Evolutionary conservation across 352 stramenopile species (phyloP).

Genomic region (Pythium chondricola): DNA sequence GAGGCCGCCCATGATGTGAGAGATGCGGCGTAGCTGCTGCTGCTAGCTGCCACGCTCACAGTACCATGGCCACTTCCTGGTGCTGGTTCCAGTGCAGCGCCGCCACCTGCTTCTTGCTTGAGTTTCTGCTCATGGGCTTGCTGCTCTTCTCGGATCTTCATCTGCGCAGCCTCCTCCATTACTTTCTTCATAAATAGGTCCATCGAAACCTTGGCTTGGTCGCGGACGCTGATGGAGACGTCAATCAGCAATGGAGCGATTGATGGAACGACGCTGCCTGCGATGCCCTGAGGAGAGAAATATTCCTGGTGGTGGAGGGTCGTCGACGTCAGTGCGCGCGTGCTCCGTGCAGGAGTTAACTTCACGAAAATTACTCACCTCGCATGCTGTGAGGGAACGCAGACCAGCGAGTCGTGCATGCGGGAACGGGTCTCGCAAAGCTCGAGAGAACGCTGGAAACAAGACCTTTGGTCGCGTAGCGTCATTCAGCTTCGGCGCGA

Average conservation of each 20-base stretch:
- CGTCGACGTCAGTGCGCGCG: background rate
- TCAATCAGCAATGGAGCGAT: constrained; percentile 77
- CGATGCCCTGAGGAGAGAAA: constrained; percentile 68
- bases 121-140: constrained; percentile 58
- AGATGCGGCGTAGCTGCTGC: constrained; percentile 45
- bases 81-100: constrained; percentile 9
- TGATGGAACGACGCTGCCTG: constrained; percentile 63
- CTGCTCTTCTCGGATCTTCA: constrained; percentile 71
- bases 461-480: constrained; percentile 84
- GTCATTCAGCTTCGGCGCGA: constrained; percentile 83
- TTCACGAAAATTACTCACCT: constrained; percentile 33
- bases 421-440: constrained; percentile 83
- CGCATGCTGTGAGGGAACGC: constrained; percentile 69
- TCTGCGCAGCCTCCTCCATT: constrained; percentile 62
- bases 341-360: background rate
- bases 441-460: constrained; percentile 82
- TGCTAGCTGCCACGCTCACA: constrained; percentile 18
- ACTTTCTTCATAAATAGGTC: constrained; percentile 81
- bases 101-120: constrained; percentile 32
- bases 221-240: constrained; percentile 68
- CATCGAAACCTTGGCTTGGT: constrained; percentile 71
- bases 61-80: background rate
- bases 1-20: constrained; percentile 74
- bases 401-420: constrained; percentile 84
- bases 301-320: constrained; percentile 34